Percentiles rank a stretch among this genome's conserved stretches.
Evolutionary conservation across 306 rosid species (phyloP).

Genomic region (Echinosophora koreensis): DNA sequence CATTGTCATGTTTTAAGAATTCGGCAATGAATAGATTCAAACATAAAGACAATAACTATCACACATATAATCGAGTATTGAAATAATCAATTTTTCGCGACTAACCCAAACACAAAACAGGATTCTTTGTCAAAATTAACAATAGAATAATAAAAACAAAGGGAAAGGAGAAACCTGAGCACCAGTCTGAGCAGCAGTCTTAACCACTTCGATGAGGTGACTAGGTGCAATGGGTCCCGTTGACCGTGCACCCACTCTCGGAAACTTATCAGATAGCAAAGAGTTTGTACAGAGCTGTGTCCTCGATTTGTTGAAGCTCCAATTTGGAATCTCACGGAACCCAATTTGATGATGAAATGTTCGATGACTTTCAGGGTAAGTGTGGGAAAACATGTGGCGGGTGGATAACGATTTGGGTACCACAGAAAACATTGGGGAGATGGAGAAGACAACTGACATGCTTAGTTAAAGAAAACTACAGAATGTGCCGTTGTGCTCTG

Average conservation of each 20-base stretch:
- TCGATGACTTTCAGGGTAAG: slow-evolving; percentile 34
- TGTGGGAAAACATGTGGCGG: slow-evolving; percentile 20
- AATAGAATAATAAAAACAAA: background rate
- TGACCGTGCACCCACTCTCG: slow-evolving; percentile 69
- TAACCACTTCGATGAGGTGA: slow-evolving; percentile 85
- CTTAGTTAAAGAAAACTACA: slow-evolving; percentile 33
- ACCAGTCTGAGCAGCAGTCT: slow-evolving; percentile 87
- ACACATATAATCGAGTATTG: no score
- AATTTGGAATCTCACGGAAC: slow-evolving; percentile 39
- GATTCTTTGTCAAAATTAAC: background rate
- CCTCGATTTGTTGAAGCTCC: slow-evolving; percentile 46
- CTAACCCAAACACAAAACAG: no score
- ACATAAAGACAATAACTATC: no score
- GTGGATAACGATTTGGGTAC: slow-evolving; percentile 47
- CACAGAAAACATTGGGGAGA: slow-evolving; percentile 48
- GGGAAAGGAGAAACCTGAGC: slow-evolving; percentile 68
- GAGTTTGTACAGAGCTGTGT: slow-evolving; percentile 52
- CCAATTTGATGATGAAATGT: slow-evolving; percentile 49
- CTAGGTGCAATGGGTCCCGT: slow-evolving; percentile 67
- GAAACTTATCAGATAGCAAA: slow-evolving; percentile 64
- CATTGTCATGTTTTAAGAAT: slow-evolving; percentile 2
- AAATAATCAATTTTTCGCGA: no score
- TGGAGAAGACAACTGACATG: slow-evolving; percentile 59
- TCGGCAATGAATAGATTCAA: background rate
- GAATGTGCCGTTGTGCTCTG: background rate